Percentiles rank a stretch among this genome's conserved stretches.
These are phyloP conservation scores for Talaromyces sp. DNA, from an alignment of 2,329 filamentous ascomycete species.

Conservation along the genomic window DNA sequence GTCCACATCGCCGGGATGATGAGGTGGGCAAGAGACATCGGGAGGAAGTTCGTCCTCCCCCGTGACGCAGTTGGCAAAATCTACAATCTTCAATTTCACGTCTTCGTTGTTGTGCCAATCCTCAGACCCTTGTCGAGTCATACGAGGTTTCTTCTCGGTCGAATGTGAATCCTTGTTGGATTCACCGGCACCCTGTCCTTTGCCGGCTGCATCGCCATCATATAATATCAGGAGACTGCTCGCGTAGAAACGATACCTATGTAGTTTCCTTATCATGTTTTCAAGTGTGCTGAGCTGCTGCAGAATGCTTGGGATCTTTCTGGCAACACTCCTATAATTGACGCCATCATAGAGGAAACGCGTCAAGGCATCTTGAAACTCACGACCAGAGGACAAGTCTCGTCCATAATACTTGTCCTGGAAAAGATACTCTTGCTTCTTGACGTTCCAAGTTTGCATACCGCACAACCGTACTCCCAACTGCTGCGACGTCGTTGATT, in stretches of 20 bases:
- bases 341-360: conserved; percentile 88
- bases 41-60: conserved; percentile 64
- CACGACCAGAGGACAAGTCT: conserved; percentile 74
- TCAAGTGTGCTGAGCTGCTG: conserved; percentile 80
- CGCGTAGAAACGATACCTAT: conserved; percentile 90
- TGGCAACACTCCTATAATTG: conserved; percentile 70
- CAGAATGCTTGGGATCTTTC: conserved; percentile 82
- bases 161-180: conserved; percentile 18
- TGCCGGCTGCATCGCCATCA: conserved; percentile 60
- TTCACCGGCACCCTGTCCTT: conserved; percentile 20
- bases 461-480: conserved; percentile 92
- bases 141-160: conserved; percentile 28
- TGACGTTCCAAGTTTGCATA: conserved; percentile 90
- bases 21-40: conserved; percentile 67
- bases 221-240: conserved; percentile 94
- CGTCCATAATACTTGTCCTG: conserved; percentile 98
- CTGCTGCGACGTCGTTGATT: conserved; percentile 82
- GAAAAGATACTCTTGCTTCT: conserved; percentile 80
- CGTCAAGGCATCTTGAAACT: conserved; percentile 84
- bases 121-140: conserved; percentile 28
- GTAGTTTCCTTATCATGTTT: conserved; percentile 70
- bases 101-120: conserved; percentile 37
- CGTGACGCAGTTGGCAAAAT: conserved; percentile 96
- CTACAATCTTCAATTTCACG: conserved; percentile 87
- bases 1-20: conserved; percentile 74